Percentiles rank a stretch among this genome's conserved stretches.
Evolutionary conservation across 441 rosid genomes (phyloP).

Genomic region (Daphne laureola): DNA sequence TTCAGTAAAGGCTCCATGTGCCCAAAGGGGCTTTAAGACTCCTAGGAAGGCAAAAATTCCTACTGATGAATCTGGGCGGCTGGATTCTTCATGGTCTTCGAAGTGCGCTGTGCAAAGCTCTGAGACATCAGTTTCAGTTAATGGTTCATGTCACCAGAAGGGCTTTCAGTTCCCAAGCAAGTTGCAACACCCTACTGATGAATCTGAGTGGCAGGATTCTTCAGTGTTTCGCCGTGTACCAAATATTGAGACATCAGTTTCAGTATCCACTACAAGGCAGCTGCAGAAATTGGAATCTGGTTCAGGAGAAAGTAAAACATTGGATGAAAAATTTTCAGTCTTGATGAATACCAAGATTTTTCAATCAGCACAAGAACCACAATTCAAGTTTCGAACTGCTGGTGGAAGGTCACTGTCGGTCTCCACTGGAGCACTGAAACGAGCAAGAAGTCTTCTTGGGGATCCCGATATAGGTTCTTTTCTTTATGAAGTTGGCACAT

Average conservation of each 20-base stretch:
- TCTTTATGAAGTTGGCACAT: conserved; percentile 34
- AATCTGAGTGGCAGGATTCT: conserved; percentile 16
- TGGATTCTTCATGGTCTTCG: conserved; percentile 15
- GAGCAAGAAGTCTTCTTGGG: conserved; percentile 93
- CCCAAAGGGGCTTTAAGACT: conserved; percentile 21
- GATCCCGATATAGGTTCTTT: conserved; percentile 68
- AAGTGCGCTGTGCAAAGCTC: conserved; percentile 26
- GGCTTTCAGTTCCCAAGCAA: conserved; percentile 27
- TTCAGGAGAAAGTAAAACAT: conserved; percentile 22
- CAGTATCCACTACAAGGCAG: conserved; percentile 22
- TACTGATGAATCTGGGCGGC: conserved; percentile 17
- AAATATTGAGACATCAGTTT: conserved; percentile 15
- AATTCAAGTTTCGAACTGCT: conserved; percentile 80
- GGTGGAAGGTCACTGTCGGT: conserved; percentile 85
- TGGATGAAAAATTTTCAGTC: conserved; percentile 20
- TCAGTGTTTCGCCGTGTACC: conserved; percentile 3
- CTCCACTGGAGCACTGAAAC: conserved; percentile 74
- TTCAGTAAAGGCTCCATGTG: conserved; percentile 7
- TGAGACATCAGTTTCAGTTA: conserved; percentile 17
- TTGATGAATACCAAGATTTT: conserved; percentile 22
- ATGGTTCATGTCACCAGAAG: conserved; percentile 10
- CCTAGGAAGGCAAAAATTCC: conserved; percentile 19
- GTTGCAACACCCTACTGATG: conserved; percentile 16
- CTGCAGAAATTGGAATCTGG: conserved; percentile 20
- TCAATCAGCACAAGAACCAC: conserved; percentile 37